Percentiles rank a stretch among this genome's conserved stretches.
phyloP scores from a whole-genome alignment of 2,329 filamentous ascomycete genomes.

The Aureobasidium namibiae region DNA sequence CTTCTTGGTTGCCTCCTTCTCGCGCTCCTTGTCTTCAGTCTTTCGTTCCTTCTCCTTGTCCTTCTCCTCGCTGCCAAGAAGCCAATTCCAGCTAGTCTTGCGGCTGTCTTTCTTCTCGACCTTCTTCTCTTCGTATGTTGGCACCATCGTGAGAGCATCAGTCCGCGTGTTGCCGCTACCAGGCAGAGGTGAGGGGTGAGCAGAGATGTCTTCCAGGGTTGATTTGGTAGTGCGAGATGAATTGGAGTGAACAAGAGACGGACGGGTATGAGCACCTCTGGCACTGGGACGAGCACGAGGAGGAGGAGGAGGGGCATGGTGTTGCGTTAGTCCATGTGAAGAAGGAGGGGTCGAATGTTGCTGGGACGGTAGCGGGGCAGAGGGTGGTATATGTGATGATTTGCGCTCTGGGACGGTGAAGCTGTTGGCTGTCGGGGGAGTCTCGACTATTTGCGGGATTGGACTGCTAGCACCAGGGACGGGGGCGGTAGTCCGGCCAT shows the following conservation, averaged over 20 bases:
- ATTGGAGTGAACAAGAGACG: slow-evolving; percentile 32
- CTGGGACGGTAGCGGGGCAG: background rate
- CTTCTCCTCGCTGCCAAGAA: slow-evolving; percentile 61
- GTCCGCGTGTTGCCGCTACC: slow-evolving; percentile 60
- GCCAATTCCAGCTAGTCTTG: slow-evolving; percentile 82
- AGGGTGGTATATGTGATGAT: slow-evolving; percentile 33
- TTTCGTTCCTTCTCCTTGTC: slow-evolving; percentile 33
- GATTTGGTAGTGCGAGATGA: slow-evolving; percentile 14
- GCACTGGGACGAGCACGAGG: slow-evolving; percentile 20
- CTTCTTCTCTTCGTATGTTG: slow-evolving; percentile 66
- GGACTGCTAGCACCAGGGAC: slow-evolving; percentile 39
- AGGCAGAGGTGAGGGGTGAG: slow-evolving; percentile 59
- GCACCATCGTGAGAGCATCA: slow-evolving; percentile 72
- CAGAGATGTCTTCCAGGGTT: slow-evolving; percentile 57
- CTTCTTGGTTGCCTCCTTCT: slow-evolving; percentile 15
- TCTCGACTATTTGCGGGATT: slow-evolving; percentile 58
- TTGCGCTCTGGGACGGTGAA: slow-evolving; percentile 42
- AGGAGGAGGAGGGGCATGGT: background rate
- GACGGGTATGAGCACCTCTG: slow-evolving; percentile 24
- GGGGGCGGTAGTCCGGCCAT: slow-evolving; percentile 47
- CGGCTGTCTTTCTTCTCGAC: slow-evolving; percentile 59
- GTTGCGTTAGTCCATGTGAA: slow-evolving; percentile 24
- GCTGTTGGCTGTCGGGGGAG: slow-evolving; percentile 35
- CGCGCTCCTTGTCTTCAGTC: slow-evolving; percentile 14
- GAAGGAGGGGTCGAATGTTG: background rate